Conservation (phyloP, 768 basidiomycete genomes). For the Lyophyllum atratum region DNA sequence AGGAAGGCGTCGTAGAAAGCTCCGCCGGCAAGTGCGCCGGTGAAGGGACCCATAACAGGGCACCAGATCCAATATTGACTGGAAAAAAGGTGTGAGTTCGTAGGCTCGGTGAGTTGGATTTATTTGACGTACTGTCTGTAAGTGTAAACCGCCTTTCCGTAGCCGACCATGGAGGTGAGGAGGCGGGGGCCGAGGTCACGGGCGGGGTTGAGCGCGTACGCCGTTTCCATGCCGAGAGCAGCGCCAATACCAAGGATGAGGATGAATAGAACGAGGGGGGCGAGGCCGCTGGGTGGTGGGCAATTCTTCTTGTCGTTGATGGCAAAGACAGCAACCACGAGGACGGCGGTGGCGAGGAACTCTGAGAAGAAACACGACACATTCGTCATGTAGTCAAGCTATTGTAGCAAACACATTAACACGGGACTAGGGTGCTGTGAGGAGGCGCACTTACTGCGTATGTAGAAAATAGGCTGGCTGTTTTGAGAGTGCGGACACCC, state of each 20-base stretch:
- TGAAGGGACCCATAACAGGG: slow-evolving; percentile 56
- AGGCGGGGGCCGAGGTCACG: slow-evolving; percentile 60
- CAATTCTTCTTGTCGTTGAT: slow-evolving; percentile 53
- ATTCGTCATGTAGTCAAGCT: slow-evolving; percentile 40
- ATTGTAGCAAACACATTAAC: neutral
- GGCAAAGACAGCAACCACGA: slow-evolving; percentile 56
- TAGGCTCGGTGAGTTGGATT: too few species aligned
- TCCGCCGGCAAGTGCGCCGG: slow-evolving; percentile 55
- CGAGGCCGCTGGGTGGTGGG: slow-evolving; percentile 50
- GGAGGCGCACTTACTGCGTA: slow-evolving; percentile 48
- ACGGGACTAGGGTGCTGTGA: neutral
- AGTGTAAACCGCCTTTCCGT: slow-evolving; percentile 47
- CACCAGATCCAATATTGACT: slow-evolving; percentile 80
- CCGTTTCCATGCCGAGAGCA: slow-evolving; percentile 64
- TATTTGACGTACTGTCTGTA: slow-evolving; percentile 41
- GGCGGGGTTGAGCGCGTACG: slow-evolving; percentile 43
- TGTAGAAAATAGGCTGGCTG: slow-evolving; percentile 60
- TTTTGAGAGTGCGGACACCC: slow-evolving; percentile 52
- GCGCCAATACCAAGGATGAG: slow-evolving; percentile 56
- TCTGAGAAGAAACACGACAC: slow-evolving; percentile 47
- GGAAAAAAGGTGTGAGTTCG: too few species aligned
- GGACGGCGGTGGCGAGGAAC: slow-evolving; percentile 59
- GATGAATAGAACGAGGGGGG: slow-evolving; percentile 58
- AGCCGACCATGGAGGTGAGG: slow-evolving; percentile 69
- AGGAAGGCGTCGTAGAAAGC: slow-evolving; percentile 60